A percentile compares a stretch with the other conserved stretches of the same genome.
These are phyloP conservation scores for Flaveria bidentis DNA, from an alignment of 129 eudicot genomes.

Conservation along the genomic window DNA sequence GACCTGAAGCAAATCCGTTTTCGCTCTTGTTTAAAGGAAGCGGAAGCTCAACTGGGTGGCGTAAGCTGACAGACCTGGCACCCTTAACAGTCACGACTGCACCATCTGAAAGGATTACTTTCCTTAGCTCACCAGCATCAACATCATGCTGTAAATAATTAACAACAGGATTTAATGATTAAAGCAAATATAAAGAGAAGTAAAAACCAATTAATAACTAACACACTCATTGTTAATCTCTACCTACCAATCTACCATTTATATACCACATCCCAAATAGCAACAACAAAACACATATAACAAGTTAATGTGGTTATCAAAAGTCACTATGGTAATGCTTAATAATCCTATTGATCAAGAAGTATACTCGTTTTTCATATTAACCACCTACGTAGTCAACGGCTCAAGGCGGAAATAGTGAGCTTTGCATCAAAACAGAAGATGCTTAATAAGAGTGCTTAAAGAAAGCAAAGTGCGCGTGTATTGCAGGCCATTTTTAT, in stretches of 20 bases:
- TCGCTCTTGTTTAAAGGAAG: constrained; percentile 70
- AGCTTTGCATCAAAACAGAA: too few relatives aligned
- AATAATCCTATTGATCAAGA: not conserved
- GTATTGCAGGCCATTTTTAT: too few relatives aligned
- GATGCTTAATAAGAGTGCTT: too few relatives aligned
- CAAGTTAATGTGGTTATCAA: constrained; percentile 1
- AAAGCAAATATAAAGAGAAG: not conserved
- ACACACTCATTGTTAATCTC: not conserved
- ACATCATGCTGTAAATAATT: constrained; percentile 80
- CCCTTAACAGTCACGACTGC: constrained; percentile 95
- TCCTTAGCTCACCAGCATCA: constrained; percentile 93
- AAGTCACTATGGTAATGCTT: not conserved
- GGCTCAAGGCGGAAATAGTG: too few relatives aligned
- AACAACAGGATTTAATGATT: constrained; percentile 2
- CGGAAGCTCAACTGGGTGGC: constrained; percentile 91
- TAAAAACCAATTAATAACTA: not conserved
- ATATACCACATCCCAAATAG: not conserved
- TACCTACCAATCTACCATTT: not conserved
- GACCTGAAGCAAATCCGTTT: constrained; percentile 78
- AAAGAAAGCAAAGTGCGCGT: too few relatives aligned
- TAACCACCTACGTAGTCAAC: not conserved
- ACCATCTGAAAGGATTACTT: constrained; percentile 91
- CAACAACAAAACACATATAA: not conserved
- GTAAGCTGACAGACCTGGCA: constrained; percentile 92
- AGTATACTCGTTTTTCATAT: not conserved